phyloP scores from a whole-genome alignment of 2,329 filamentous ascomycete species.

The Orbilia brochopaga region DNA sequence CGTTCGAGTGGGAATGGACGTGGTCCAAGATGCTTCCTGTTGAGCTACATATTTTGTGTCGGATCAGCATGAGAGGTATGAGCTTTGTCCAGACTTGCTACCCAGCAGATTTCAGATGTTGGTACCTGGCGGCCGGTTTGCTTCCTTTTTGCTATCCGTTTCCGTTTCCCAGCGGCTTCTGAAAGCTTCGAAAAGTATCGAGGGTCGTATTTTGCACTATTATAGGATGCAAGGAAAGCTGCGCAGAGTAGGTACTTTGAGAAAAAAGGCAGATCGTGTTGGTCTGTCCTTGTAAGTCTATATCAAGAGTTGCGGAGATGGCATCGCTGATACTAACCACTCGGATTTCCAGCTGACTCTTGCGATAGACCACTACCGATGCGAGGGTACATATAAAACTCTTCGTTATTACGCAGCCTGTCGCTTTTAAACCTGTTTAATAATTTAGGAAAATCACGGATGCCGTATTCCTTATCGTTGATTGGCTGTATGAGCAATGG shows the following conservation, averaged over 20 bases:
- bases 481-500: constrained; percentile 81
- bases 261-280: constrained; percentile 69
- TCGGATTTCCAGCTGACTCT: not conserved
- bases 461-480: constrained; percentile 71
- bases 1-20: constrained; percentile 79
- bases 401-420: constrained; percentile 52
- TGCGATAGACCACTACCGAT: constrained; percentile 18
- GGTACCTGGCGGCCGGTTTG: constrained; percentile 61
- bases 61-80: constrained; percentile 14
- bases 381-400: constrained; percentile 23
- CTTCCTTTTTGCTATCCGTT: constrained; percentile 46
- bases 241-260: constrained; percentile 76
- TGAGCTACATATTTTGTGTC: constrained; percentile 63
- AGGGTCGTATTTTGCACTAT: constrained; percentile 73
- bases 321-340: constrained; percentile 13
- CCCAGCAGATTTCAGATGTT: not conserved
- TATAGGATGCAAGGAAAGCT: constrained; percentile 82
- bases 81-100: not conserved
- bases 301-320: not conserved
- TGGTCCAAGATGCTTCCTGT: constrained; percentile 76
- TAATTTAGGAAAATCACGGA: constrained; percentile 82
- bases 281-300: constrained; percentile 52
- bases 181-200: constrained; percentile 74
- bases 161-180: constrained; percentile 52
- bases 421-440: constrained; percentile 64